Conservation (phyloP, 805 yeast genomes). For the Suhomyces vadensis region DNA sequence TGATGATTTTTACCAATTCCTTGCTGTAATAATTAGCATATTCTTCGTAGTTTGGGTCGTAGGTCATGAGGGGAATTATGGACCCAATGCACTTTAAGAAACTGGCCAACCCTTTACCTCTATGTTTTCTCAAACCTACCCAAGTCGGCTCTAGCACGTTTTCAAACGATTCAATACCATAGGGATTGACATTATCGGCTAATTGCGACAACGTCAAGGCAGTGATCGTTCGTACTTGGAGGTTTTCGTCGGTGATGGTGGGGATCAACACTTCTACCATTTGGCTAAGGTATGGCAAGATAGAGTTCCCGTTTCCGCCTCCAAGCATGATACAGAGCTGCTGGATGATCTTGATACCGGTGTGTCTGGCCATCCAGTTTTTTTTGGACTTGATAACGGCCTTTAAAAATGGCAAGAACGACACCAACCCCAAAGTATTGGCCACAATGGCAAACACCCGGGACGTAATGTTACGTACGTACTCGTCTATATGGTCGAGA, state of each 20-base stretch:
- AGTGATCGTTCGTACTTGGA: slow-evolving; percentile 65
- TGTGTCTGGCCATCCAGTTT: slow-evolving; percentile 80
- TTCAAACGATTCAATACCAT: slow-evolving; percentile 89
- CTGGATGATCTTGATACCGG: slow-evolving; percentile 76
- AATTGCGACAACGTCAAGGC: slow-evolving; percentile 71
- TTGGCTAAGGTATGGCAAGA: slow-evolving; percentile 70
- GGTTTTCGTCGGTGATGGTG: slow-evolving; percentile 65
- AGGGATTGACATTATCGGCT: slow-evolving; percentile 82
- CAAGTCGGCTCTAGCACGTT: slow-evolving; percentile 71
- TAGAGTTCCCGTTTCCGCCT: slow-evolving; percentile 49
- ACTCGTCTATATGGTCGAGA: slow-evolving; percentile 80
- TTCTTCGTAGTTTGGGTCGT: slow-evolving; percentile 53
- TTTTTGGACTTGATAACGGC: slow-evolving; percentile 78
- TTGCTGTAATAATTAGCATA: slow-evolving; percentile 75
- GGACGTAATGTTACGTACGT: slow-evolving; percentile 72
- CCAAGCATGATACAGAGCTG: slow-evolving; percentile 72
- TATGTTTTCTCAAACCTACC: slow-evolving; percentile 71
- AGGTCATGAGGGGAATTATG: slow-evolving; percentile 80
- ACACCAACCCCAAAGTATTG: slow-evolving; percentile 69
- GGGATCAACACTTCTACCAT: slow-evolving; percentile 61
- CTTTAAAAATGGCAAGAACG: slow-evolving; percentile 73
- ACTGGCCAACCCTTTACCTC: slow-evolving; percentile 77
- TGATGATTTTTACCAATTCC: slow-evolving; percentile 66
- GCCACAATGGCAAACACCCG: slow-evolving; percentile 84
- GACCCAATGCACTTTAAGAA: slow-evolving; percentile 77